phyloP scores from a whole-genome alignment of 331 rosid species.

The Acacia concinna region DNA sequence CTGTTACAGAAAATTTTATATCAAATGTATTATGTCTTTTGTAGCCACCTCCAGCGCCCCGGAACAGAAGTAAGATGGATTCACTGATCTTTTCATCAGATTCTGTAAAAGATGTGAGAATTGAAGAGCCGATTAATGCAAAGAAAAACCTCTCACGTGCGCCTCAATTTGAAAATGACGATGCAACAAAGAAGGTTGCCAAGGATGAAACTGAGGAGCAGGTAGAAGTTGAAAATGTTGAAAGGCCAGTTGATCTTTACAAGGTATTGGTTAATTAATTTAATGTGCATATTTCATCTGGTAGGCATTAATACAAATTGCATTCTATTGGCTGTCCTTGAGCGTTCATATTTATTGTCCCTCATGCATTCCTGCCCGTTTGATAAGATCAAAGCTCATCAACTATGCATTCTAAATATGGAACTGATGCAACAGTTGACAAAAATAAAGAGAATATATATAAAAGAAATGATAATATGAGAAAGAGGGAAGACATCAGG shows the following conservation, averaged over 20 bases:
- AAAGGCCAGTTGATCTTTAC: slow-evolving; percentile 95
- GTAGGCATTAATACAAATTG: background rate
- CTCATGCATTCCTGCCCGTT: background rate
- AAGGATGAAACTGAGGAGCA: slow-evolving; percentile 54
- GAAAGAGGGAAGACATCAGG: background rate
- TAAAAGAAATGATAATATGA: background rate
- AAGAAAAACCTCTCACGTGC: slow-evolving; percentile 36
- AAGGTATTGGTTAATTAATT: slow-evolving; percentile 55
- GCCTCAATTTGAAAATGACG: slow-evolving; percentile 47
- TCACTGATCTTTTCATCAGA: slow-evolving; percentile 81
- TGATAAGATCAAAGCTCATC: background rate
- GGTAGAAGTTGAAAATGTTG: slow-evolving; percentile 78
- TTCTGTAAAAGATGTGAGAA: slow-evolving; percentile 58
- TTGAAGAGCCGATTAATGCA: slow-evolving; percentile 46
- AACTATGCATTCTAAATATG: background rate
- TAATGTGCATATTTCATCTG: background rate
- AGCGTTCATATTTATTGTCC: background rate
- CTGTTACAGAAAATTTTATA: background rate
- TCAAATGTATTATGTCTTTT: slow-evolving; percentile 30
- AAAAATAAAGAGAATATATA: background rate
- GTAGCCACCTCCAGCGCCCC: slow-evolving; percentile 95
- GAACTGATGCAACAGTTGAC: background rate
- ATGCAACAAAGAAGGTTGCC: slow-evolving; percentile 31
- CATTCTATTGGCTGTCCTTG: background rate
- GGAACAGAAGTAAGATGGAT: slow-evolving; percentile 84